Percentiles rank a stretch among this genome's conserved stretches.
phyloP scores from a whole-genome alignment of 768 basidiomycete species.

The Dentipellis fragilis region DNA sequence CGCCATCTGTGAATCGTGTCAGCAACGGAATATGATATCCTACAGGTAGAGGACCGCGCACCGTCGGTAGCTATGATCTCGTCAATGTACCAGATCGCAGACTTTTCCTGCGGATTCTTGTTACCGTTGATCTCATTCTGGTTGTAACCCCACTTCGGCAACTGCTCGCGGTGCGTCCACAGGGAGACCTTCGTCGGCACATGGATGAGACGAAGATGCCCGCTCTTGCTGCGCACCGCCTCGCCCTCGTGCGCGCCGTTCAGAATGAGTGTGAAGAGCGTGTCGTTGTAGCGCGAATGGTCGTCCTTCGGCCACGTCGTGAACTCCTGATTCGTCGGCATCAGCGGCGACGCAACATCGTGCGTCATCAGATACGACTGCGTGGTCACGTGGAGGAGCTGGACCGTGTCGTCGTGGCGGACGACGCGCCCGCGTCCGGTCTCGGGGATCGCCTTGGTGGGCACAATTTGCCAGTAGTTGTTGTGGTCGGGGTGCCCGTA shows the following conservation, averaged over 20 bases:
- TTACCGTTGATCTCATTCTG: slow-evolving; percentile 98
- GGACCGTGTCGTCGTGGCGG: slow-evolving; percentile 81
- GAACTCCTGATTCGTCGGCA: slow-evolving; percentile 98
- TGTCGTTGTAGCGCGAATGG: slow-evolving; percentile 71
- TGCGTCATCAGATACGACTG: slow-evolving; percentile 82
- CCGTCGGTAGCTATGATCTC: slow-evolving; percentile 67
- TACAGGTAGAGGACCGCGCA: slow-evolving; percentile 26
- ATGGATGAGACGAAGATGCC: slow-evolving; percentile 87
- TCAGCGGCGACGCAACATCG: slow-evolving; percentile 93
- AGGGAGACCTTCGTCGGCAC: slow-evolving; percentile 83
- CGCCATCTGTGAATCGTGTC: slow-evolving; percentile 30
- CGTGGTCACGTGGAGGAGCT: slow-evolving; percentile 81
- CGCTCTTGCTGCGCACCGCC: slow-evolving; percentile 88
- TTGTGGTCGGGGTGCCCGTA: slow-evolving; percentile 92
- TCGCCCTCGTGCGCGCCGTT: slow-evolving; percentile 68
- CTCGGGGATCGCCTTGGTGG: slow-evolving; percentile 91
- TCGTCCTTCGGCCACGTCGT: slow-evolving; percentile 86
- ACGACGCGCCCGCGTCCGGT: slow-evolving; percentile 89
- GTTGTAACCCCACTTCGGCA: slow-evolving; percentile 96
- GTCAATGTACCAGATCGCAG: slow-evolving; percentile 84
- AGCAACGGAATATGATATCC: slow-evolving; percentile 2
- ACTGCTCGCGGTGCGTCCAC: slow-evolving; percentile 80
- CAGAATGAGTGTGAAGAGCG: slow-evolving; percentile 73
- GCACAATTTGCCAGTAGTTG: slow-evolving; percentile 92
- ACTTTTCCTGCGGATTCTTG: slow-evolving; percentile 77